These are phyloP conservation scores for Epithele typhae DNA, from an alignment of 768 basidiomycete species.

Conservation along the genomic window DNA sequence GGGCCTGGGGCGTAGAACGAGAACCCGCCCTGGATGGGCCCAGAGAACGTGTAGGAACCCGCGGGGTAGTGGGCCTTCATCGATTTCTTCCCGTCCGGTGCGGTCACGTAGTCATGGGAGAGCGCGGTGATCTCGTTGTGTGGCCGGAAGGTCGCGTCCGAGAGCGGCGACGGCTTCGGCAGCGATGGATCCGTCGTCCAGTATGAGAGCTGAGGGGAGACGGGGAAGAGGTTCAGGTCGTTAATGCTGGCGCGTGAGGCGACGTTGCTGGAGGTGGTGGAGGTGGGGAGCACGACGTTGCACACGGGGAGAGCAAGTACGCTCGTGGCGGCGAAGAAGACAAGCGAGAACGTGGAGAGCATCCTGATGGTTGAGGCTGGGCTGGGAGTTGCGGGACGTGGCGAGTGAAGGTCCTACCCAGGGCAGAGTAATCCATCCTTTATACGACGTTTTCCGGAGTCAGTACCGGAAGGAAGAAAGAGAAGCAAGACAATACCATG, in stretches of 20 bases:
- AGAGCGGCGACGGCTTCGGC: conserved; percentile 17
- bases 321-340: conserved; percentile 1
- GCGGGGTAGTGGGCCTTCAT: conserved; percentile 26
- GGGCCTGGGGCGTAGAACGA: conserved; percentile 72
- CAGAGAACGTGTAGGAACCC: conserved; percentile 51
- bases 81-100: conserved; percentile 21
- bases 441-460: background rate
- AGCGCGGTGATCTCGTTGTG: conserved; percentile 20
- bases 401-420: background rate
- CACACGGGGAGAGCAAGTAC: conserved; percentile 3
- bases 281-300: background rate
- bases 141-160: conserved; percentile 24
- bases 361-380: background rate
- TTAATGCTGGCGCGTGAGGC: conserved; percentile 7
- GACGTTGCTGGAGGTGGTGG: conserved; percentile 2
- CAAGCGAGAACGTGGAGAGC: conserved; percentile 1
- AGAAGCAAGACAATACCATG: too few relatives aligned
- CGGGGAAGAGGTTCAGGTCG: conserved; percentile 16
- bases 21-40: conserved; percentile 52
- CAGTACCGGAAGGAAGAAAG: too few relatives aligned
- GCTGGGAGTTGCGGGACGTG: background rate
- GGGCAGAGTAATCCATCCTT: background rate
- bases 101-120: conserved; percentile 21
- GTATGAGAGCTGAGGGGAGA: conserved; percentile 16
- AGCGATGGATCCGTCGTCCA: conserved; percentile 23